Conservation (phyloP, 306 rosid species). For the Rosa multiflora region DNA sequence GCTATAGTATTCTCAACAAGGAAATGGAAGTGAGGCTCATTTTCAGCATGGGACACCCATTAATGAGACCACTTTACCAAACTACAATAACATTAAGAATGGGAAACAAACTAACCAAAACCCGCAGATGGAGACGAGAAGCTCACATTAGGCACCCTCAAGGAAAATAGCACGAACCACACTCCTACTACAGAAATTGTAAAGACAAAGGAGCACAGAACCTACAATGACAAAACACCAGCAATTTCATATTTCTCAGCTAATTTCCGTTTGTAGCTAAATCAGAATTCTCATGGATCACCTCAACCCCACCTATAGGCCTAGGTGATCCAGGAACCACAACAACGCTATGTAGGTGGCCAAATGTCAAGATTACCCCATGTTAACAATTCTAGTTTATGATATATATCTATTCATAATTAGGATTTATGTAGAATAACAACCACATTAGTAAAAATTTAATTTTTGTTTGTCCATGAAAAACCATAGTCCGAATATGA, state of each 20-base stretch:
- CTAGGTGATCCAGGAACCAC: no score
- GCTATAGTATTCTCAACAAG: not conserved
- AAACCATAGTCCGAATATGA: no score
- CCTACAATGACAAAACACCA: constrained; percentile 45
- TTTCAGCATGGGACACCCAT: not conserved
- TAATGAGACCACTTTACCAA: no score
- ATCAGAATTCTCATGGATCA: not conserved
- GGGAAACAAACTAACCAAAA: constrained; percentile 45
- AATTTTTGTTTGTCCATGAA: no score
- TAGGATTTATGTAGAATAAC: no score
- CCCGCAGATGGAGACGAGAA: constrained; percentile 58
- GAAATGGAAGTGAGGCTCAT: not conserved
- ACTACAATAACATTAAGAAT: not conserved
- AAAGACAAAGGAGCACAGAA: constrained; percentile 24
- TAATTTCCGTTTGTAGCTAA: constrained; percentile 9
- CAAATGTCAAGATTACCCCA: no score
- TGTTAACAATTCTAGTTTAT: no score
- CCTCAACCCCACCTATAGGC: not conserved
- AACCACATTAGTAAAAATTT: no score
- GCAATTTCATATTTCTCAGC: not conserved
- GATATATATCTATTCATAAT: no score
- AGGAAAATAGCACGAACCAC: constrained; percentile 30
- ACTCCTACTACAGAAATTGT: constrained; percentile 25
- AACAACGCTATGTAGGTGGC: no score
- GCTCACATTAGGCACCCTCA: constrained; percentile 62